These are phyloP conservation scores for Calonectria crousiana DNA, from an alignment of 2,329 filamentous ascomycete species.

Conservation along the genomic window DNA sequence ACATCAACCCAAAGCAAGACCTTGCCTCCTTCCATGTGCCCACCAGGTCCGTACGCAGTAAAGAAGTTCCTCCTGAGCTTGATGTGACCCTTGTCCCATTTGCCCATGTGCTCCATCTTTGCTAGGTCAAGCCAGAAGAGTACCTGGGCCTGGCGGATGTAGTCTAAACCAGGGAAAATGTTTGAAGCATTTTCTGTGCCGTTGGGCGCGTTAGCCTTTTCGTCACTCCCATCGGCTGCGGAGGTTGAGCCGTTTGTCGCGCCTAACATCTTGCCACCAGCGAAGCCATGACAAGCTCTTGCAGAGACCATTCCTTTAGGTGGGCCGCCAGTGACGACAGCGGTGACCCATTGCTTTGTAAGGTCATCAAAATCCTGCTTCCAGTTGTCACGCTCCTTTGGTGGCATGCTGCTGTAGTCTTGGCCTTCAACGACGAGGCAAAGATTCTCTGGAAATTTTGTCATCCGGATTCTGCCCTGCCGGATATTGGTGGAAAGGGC, in stretches of 20 bases:
- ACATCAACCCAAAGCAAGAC: slow-evolving; percentile 35
- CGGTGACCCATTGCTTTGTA: slow-evolving; percentile 25
- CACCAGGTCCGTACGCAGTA: slow-evolving; percentile 25
- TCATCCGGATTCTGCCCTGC: not conserved
- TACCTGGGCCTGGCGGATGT: slow-evolving; percentile 27
- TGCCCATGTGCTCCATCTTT: slow-evolving; percentile 34
- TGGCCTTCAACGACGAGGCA: slow-evolving; percentile 19
- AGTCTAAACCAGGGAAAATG: slow-evolving; percentile 23
- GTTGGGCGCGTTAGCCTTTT: not conserved
- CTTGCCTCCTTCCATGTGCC: slow-evolving; percentile 20
- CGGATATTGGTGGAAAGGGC: not conserved
- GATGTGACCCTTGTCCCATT: slow-evolving; percentile 33
- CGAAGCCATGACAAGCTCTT: slow-evolving; percentile 17
- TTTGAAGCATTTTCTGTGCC: not conserved
- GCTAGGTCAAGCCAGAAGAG: slow-evolving; percentile 32
- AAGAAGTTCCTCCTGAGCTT: slow-evolving; percentile 29
- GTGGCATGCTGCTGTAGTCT: slow-evolving; percentile 16
- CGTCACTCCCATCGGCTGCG: not conserved
- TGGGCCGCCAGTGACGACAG: slow-evolving; percentile 17
- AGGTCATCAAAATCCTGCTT: slow-evolving; percentile 26
- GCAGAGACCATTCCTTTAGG: slow-evolving; percentile 10
- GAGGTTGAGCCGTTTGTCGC: not conserved
- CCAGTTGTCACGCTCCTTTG: slow-evolving; percentile 15
- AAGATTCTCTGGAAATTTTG: slow-evolving; percentile 14
- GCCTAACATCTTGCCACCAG: not conserved